phyloP scores from a whole-genome alignment of 2,329 filamentous ascomycete genomes.

The Fusarium gaditjirri region DNA sequence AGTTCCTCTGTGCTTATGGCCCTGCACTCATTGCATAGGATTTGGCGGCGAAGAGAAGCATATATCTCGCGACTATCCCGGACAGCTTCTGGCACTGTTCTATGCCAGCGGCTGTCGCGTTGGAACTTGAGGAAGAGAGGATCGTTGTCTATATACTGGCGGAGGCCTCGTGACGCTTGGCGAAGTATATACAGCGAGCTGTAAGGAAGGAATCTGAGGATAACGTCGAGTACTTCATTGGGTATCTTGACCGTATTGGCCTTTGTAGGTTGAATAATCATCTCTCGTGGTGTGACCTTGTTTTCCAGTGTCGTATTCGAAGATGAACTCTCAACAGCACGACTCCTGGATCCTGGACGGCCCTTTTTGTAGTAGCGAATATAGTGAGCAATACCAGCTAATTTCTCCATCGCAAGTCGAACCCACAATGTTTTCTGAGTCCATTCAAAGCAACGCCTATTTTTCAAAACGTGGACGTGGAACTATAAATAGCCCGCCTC shows the following conservation, averaged over 20 bases:
- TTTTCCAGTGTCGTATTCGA: rapidly evolving
- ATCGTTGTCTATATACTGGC: not conserved
- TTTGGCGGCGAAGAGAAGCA: not conserved
- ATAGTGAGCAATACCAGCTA: too few species aligned
- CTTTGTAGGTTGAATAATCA: not conserved
- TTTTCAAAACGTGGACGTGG: not conserved
- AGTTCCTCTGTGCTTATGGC: not conserved
- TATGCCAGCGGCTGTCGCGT: not conserved
- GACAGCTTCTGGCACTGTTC: not conserved
- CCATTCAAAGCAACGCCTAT: not conserved
- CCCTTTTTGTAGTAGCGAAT: not conserved
- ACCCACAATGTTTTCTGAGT: not conserved
- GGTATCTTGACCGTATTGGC: not conserved
- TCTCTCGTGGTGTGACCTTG: not conserved
- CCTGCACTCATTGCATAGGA: not conserved
- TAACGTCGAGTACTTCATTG: not conserved
- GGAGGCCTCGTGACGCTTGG: not conserved
- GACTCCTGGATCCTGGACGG: not conserved
- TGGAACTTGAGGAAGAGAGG: not conserved
- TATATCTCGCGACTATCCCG: not conserved
- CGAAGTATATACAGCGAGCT: not conserved
- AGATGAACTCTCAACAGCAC: too few species aligned
- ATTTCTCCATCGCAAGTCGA: not conserved
- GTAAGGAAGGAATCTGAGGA: not conserved
- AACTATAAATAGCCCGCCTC: not conserved